Evolutionary conservation across 192 early-diverging fungal species (phyloP).

Genomic region (Mortierella alpina): DNA sequence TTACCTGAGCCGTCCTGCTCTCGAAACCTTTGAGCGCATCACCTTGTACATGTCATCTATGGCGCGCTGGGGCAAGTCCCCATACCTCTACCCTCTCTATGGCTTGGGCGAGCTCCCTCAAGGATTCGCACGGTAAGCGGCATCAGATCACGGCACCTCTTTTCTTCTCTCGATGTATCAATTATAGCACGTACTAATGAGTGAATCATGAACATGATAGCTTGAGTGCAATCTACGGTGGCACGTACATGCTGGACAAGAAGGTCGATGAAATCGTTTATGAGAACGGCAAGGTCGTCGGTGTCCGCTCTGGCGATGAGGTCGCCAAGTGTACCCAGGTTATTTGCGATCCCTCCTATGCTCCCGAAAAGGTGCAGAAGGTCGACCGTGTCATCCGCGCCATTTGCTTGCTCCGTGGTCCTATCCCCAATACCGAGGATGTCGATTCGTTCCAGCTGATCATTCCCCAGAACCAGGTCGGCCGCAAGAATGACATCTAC

Average conservation of each 20-base stretch:
- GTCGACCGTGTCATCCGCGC: conserved; percentile 91
- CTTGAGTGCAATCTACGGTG: conserved; percentile 97
- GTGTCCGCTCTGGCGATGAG: conserved; percentile 92
- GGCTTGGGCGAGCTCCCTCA: conserved; percentile 99
- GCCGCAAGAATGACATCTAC: conserved; percentile 96
- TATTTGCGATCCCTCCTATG: conserved; percentile 98
- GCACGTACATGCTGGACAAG: conserved; percentile 99
- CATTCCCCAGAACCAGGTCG: conserved; percentile 97
- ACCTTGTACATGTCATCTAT: conserved; percentile 93
- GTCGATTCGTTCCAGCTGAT: conserved; percentile 95
- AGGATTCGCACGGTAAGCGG: conserved; percentile 87
- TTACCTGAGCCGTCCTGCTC: conserved; percentile 77
- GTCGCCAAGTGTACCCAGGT: conserved; percentile 85
- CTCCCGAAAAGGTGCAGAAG: conserved; percentile 81
- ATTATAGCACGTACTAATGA: not conserved
- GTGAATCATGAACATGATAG: conserved; percentile 54
- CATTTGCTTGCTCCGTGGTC: conserved; percentile 93
- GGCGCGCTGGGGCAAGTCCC: conserved; percentile 92
- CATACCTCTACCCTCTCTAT: conserved; percentile 99
- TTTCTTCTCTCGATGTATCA: not conserved
- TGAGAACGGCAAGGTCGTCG: conserved; percentile 85
- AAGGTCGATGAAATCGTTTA: conserved; percentile 91
- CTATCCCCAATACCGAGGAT: conserved; percentile 89
- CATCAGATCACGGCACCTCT: not conserved
- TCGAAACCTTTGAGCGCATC: conserved; percentile 90